Base-by-base conservation (phyloP, 2,329 filamentous ascomycete genomes). In the Pseudocercospora vitis region DNA sequence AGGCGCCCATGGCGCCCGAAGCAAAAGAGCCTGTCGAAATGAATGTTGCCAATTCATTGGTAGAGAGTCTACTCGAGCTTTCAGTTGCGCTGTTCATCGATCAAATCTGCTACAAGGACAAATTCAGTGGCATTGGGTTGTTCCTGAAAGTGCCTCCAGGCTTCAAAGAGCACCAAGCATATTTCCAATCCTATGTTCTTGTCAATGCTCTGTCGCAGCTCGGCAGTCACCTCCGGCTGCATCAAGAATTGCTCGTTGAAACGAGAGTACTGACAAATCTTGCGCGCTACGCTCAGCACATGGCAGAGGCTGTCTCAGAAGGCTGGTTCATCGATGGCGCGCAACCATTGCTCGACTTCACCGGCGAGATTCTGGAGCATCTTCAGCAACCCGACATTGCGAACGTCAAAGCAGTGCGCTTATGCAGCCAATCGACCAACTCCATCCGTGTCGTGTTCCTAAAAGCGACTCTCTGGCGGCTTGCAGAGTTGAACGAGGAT, bases 281-380 rank as follows among this genome's bases (percentile, higher is more conserved):
- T 66, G 86, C 88, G 0, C 83, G 91, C 9, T 87, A 96, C 58
- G 84, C 86, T 26, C 76, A 82, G 2, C 89, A 97, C 66, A 81
- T 97, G 68, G 83, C 87, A 0, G 94, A 99, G 69, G 89, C 90
- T 4, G 86, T 96, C 9, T 96, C 94, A 61, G 94, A 97, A 71
- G 94, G 94, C 12, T 96, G 91, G 89, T 97, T 97, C 66, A 82
- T 96, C 58, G 87, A 94, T 60, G 92, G 92, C 1, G 89, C 89
- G 1, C 88, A 91, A 63, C 80, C 84, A 3, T 81, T 94, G 62
- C 80, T 97, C 26, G 91, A 97, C 64, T 95, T 96, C 64, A 82
- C 86, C 3, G 94, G 92, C 1, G 85, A 86, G 49, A 73, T 96
- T 5, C 73, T 99, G 5, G 94, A 99, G 68, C 92, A 95, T 65